Conservation (phyloP, 1,284 basidiomycete genomes). For the Vanrija sp. region DNA sequence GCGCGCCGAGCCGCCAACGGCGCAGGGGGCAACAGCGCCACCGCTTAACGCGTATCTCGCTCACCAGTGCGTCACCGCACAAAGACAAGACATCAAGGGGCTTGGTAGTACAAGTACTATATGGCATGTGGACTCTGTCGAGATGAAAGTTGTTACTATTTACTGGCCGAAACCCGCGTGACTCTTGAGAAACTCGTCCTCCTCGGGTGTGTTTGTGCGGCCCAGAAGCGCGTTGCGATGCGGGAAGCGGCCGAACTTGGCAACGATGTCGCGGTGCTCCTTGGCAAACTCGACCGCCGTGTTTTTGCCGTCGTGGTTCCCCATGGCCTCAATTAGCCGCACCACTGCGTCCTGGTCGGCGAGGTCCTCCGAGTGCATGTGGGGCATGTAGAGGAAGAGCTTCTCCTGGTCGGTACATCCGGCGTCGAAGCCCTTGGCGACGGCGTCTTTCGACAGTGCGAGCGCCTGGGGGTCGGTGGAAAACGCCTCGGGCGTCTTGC, state of each 20-base stretch:
- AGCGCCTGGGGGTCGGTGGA: constrained; percentile 7
- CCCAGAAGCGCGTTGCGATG: constrained; percentile 7
- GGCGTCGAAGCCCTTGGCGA: constrained; percentile 3
- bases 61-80: too few relatives aligned
- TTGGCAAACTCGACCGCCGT: neutral
- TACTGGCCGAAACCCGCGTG: constrained; percentile 4
- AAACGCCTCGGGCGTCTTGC: constrained; percentile 2
- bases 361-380: constrained; percentile 6
- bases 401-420: neutral
- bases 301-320: too few relatives aligned
- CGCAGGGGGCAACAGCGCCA: too few relatives aligned
- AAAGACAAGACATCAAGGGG: too few relatives aligned
- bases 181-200: neutral
- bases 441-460: constrained; percentile 1
- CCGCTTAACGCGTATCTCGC: too few relatives aligned
- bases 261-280: constrained; percentile 5
- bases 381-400: constrained; percentile 11
- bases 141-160: too few relatives aligned
- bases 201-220: constrained; percentile 1
- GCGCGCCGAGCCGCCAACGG: too few relatives aligned
- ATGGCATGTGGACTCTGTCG: too few relatives aligned
- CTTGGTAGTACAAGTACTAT: too few relatives aligned
- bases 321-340: neutral
- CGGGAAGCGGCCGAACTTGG: constrained; percentile 7
- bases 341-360: constrained; percentile 6